Evolutionary conservation across 1,139 yeast species (phyloP), one percentile per base, ranked within the genome.

Genomic region (Diutina ranongensis): DNA sequence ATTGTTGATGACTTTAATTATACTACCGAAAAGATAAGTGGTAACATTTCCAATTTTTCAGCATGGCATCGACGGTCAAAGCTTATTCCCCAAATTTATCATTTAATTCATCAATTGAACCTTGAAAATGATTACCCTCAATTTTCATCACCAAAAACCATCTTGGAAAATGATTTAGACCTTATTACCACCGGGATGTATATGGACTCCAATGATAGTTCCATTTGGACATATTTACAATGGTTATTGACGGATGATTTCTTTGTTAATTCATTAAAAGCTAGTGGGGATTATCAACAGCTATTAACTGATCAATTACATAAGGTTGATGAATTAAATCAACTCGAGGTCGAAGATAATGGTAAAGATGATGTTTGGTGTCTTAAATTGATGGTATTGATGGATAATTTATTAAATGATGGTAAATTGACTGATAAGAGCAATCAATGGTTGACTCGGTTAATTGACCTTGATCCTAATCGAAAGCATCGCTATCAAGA

Each of bases 61-160:
- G 97, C 98, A 12, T 89, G 97, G 95, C 97, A 92, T 62, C 86
- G 87, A 59, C 69, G 98, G 50, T 75, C 88, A 8, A 80, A 78
- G 50, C 64, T 89, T 49, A 72, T 88, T 12, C 80, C 82, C 1
- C 64, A 62, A 46, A 61, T 83, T 44, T 69, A 21, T 48, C 21
- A 47, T 1, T 46, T 60, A 31, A 46, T 60, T 16, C 48, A 49
- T 8, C 21, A 42, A n/a, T 44, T 45, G 4, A 63, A 33, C 7
- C 21, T 15, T 35, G 40, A 7, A 12, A 13, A 12, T 5, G 35
- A 28, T 21, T 20, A 22, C 13, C 27, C 34, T 4, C 19, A 18
- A 16, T 40, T 31, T 10, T 15, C 25, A 16, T 9, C 16, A 13
- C 65, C 67, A 49, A 58, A 51, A 21, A 48, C 52, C 1, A 71